These are phyloP conservation scores for Lobulomyces angularis DNA, from an alignment of 192 early-diverging fungal genomes.

Conservation along the genomic window DNA sequence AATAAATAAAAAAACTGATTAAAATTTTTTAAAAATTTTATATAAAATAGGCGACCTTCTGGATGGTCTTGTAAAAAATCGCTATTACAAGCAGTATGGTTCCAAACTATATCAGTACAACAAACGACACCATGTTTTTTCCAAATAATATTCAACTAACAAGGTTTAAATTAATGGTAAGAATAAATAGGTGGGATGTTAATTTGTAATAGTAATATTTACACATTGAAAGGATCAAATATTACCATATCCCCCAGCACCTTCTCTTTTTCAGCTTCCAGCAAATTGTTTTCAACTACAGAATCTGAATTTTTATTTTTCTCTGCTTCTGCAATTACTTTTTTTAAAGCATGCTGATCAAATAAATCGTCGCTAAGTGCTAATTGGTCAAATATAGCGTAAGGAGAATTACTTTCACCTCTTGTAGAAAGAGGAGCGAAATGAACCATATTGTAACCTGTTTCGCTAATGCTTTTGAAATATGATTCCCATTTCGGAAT, in stretches of 20 bases:
- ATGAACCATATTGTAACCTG: constrained; percentile 88
- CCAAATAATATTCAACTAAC: constrained; percentile 46
- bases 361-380: constrained; percentile 82
- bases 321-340: no score
- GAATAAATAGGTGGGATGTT: no score
- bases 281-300: no score
- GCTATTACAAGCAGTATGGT: constrained; percentile 92
- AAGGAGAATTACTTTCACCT: constrained; percentile 92
- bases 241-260: constrained; percentile 37
- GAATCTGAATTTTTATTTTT: no score
- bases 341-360: constrained; percentile 32
- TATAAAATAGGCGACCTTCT: constrained; percentile 44
- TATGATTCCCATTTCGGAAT: constrained; percentile 63
- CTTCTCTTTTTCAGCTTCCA: constrained; percentile 48
- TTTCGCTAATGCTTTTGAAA: constrained; percentile 53
- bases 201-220: no score
- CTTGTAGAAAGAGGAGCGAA: constrained; percentile 89
- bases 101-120: constrained; percentile 94
- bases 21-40: not conserved
- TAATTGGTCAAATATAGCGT: constrained; percentile 90
- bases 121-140: constrained; percentile 59
- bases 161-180: no score
- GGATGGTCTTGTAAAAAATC: constrained; percentile 91
- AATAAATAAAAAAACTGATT: constrained; percentile 6
- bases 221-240: no score